Conservation (phyloP, 176 grass and related monocot species). For the Triticum timopheevii region DNA sequence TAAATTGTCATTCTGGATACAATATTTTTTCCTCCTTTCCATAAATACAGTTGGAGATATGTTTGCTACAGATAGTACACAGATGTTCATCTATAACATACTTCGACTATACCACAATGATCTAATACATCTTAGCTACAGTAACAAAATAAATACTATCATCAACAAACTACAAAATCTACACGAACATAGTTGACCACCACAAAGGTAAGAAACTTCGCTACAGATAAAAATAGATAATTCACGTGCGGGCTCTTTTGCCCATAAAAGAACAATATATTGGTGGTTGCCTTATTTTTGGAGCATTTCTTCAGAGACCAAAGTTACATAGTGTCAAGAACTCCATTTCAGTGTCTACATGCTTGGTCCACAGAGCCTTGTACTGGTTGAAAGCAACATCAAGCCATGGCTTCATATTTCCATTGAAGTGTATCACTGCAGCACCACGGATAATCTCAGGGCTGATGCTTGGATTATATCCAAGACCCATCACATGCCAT, state of each 20-base stretch:
- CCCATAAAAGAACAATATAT: not conserved
- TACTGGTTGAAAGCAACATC: conserved; percentile 80
- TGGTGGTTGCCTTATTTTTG: conserved; percentile 18
- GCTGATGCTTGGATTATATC: conserved; percentile 58
- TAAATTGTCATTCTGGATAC: conserved; percentile 4
- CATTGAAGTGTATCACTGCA: conserved; percentile 59
- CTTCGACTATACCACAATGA: conserved; percentile 19
- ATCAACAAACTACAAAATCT: conserved; percentile 39
- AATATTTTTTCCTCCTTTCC: not conserved
- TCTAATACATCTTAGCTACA: conserved; percentile 25
- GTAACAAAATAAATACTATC: conserved; percentile 27
- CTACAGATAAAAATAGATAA: conserved; percentile 21
- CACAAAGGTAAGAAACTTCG: conserved; percentile 7
- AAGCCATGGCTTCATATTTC: conserved; percentile 89
- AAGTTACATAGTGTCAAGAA: conserved; percentile 85
- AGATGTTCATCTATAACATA: conserved; percentile 24
- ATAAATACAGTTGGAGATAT: conserved; percentile 36
- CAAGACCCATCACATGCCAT: conserved; percentile 75
- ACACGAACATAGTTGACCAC: conserved; percentile 32
- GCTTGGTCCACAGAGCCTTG: conserved; percentile 80
- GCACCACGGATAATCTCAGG: conserved; percentile 41
- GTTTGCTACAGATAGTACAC: conserved; percentile 31
- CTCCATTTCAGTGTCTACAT: conserved; percentile 86
- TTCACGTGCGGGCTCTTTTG: not conserved
- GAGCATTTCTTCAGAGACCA: conserved; percentile 41